phyloP scores from a whole-genome alignment of 768 basidiomycete genomes.

The Termitomyces sp. region DNA sequence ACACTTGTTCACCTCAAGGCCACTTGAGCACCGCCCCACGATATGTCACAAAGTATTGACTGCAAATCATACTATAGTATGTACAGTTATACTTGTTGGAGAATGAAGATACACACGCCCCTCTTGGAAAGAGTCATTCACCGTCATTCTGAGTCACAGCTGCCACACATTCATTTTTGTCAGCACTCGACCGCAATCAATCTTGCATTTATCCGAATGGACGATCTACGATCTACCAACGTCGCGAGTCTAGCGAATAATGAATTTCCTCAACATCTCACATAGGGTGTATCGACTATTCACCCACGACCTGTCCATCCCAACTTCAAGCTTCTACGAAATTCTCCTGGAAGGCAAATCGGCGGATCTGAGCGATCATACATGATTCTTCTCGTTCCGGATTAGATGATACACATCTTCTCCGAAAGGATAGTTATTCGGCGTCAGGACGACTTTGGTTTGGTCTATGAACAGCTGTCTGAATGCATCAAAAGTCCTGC shows the following conservation, averaged over 20 bases:
- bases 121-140: background rate
- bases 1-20: background rate
- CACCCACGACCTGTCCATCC: background rate
- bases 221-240: background rate
- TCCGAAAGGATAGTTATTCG: background rate
- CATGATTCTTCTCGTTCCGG: background rate
- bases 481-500: background rate
- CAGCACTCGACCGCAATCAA: background rate
- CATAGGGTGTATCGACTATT: background rate
- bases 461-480: background rate
- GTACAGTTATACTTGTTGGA: background rate
- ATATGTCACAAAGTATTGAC: background rate
- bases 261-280: background rate
- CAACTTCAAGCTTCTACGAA: background rate
- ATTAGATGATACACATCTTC: background rate
- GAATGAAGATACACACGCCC: no score
- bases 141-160: conserved; percentile 1
- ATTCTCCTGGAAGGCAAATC: background rate
- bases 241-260: background rate
- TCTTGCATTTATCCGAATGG: background rate
- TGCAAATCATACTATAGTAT: background rate
- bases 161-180: background rate
- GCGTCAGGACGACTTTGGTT: background rate
- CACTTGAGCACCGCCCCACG: background rate
- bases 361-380: background rate